Conservation (phyloP, 106 monocot genomes). For the Dendrobium huoshanense region DNA sequence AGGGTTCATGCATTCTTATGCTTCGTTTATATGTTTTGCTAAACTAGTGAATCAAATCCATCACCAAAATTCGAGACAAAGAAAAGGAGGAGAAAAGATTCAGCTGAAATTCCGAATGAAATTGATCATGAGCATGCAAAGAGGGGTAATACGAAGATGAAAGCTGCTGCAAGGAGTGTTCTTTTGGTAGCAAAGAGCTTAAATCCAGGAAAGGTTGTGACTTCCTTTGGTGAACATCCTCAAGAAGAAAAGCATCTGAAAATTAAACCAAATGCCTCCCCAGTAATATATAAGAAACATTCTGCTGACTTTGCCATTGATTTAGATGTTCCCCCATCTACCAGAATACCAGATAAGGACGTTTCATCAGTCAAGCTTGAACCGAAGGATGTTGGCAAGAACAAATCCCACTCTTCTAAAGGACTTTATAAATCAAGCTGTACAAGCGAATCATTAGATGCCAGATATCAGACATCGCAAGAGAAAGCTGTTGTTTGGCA, state of each 20-base stretch:
- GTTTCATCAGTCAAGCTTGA: constrained; percentile 21
- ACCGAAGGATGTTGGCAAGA: constrained; percentile 39
- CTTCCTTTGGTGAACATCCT: constrained; percentile 29
- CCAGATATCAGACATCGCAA: constrained; percentile 24
- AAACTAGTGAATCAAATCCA: constrained; percentile 54
- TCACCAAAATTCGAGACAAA: constrained; percentile 48
- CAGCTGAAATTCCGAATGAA: constrained; percentile 27
- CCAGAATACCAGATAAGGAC: constrained; percentile 33
- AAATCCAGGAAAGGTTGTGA: constrained; percentile 19
- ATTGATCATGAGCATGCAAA: constrained; percentile 14
- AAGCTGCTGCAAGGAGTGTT: constrained; percentile 59
- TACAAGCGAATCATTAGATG: constrained; percentile 29
- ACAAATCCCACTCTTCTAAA: constrained; percentile 20
- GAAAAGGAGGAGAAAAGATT: constrained; percentile 89
- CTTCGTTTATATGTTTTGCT: not conserved
- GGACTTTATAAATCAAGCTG: constrained; percentile 37
- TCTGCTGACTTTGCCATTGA: constrained; percentile 22
- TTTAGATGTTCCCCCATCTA: constrained; percentile 26
- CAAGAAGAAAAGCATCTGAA: constrained; percentile 57
- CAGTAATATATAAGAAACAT: constrained; percentile 30
- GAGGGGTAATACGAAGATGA: constrained; percentile 37
- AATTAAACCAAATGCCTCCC: constrained; percentile 28
- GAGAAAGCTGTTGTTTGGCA: constrained; percentile 40
- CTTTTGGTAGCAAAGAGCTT: constrained; percentile 42
- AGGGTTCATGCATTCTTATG: not conserved